A percentile compares a stretch with the other conserved stretches of the same genome.
Conservation (phyloP, 2,329 filamentous ascomycete genomes). For the Colletotrichum tofieldiae region DNA sequence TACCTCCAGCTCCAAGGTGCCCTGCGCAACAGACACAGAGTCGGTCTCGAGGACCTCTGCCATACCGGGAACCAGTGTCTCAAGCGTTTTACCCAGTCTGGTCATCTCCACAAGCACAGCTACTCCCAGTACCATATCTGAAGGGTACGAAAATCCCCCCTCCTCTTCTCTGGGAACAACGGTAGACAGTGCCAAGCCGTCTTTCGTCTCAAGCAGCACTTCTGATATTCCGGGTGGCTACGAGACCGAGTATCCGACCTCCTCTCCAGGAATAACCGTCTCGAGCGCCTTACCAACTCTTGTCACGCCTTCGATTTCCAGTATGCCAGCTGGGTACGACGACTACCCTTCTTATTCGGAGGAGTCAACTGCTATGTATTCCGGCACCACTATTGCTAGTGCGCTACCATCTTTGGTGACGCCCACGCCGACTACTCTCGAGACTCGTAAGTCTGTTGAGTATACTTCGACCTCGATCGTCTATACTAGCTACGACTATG, state of each 20-base stretch:
- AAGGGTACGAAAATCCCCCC: constrained; percentile 8
- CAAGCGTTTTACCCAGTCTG: constrained; percentile 19
- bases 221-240: constrained; percentile 25
- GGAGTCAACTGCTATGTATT: not conserved
- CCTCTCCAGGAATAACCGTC: constrained; percentile 6
- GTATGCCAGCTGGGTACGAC: constrained; percentile 16
- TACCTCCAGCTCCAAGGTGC: constrained; percentile 2
- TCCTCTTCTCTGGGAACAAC: constrained; percentile 12
- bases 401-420: constrained; percentile 28
- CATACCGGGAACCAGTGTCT: constrained; percentile 12
- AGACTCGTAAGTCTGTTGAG: constrained; percentile 25
- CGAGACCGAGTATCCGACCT: constrained; percentile 2
- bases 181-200: constrained; percentile 24
- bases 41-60: not conserved
- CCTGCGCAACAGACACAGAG: constrained; percentile 8
- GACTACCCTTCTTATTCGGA: not conserved
- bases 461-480: not conserved
- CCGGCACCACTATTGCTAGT: constrained; percentile 20
- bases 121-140: not conserved
- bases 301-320: not conserved
- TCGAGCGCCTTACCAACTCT: constrained; percentile 3
- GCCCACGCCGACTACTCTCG: constrained; percentile 11
- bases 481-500: constrained; percentile 23
- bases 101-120: not conserved
- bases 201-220: constrained; percentile 1